phyloP scores from a whole-genome alignment of 257 asterid genomes.

The Striga asiatica region DNA sequence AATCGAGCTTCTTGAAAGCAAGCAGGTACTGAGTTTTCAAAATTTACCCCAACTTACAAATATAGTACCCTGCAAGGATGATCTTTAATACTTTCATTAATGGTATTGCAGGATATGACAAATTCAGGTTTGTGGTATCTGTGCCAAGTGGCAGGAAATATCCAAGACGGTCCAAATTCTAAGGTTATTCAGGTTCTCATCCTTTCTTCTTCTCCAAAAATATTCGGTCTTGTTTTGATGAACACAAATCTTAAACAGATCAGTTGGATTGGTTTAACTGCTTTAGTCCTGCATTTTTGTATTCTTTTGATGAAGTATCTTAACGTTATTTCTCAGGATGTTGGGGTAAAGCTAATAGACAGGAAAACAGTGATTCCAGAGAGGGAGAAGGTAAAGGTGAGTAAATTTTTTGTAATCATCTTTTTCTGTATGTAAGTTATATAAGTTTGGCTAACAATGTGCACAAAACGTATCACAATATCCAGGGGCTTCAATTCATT shows the following conservation, averaged over 20 bases:
- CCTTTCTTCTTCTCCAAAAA: not conserved
- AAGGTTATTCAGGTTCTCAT: slow-evolving; percentile 44
- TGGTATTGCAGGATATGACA: slow-evolving; percentile 49
- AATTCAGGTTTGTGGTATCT: slow-evolving; percentile 73
- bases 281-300: not conserved
- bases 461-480: not conserved
- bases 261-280: not conserved
- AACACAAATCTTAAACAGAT: not conserved
- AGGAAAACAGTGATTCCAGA: slow-evolving; percentile 29
- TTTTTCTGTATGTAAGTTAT: not conserved
- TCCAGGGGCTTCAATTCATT: slow-evolving; percentile 66
- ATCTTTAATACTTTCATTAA: not conserved
- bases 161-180: slow-evolving; percentile 39
- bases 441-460: slow-evolving; percentile 7
- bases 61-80: slow-evolving; percentile 3
- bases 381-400: slow-evolving; percentile 34
- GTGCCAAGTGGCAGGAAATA: slow-evolving; percentile 58
- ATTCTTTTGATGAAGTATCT: not conserved
- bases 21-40: slow-evolving; percentile 40
- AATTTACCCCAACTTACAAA: not conserved
- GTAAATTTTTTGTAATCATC: not conserved
- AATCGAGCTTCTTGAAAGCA: slow-evolving; percentile 64
- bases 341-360: slow-evolving; percentile 43
- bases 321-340: slow-evolving; percentile 31
- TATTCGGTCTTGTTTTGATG: not conserved